Base-by-base conservation (phyloP, 2,329 filamentous ascomycete species). In the Monosporascus sp. region DNA sequence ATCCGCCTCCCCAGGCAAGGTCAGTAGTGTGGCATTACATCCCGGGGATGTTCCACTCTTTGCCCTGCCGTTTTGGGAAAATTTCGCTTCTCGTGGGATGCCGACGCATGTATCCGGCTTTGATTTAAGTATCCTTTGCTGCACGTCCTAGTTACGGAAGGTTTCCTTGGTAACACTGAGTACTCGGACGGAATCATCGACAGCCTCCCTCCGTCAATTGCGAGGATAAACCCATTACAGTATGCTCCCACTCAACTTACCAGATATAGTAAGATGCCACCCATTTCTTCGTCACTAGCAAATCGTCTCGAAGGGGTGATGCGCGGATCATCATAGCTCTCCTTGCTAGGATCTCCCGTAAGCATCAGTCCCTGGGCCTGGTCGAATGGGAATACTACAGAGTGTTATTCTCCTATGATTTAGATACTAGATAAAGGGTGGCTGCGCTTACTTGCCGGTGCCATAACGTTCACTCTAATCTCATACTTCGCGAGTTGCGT, bases 241-340 rank as follows among this genome's bases (percentile, higher is more conserved):
- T 53, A 68, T 47, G 62, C 57, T 5, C 65, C 64, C 14, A 65
- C 65, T 37, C 60, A 58, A 31, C 63, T 63, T 2, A 63, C 65
- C 16, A 67, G 54, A 47, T 67, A 66, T 7, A 67, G 56, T 11
- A 63, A 40, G 8, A 53, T 59, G 2, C 66, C 65, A 6, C 55
- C 62, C 63, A 66, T 67, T 19, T 67, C 65, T 50, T 67, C 62
- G 16, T 65, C 60, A 7, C 56, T 54, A 27, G 65, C 65, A 26
- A 63, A 66, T 7, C 61, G 62, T 8, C 58, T 58, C 16, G 59
- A 59, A 1, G 64, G 63, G 27, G 67, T 65, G 41, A 58, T 67
- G 7, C 17, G 45, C 2, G 43, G 49, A 11, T 67, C 47, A 2
- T 58, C 56, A 2, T 49, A 52, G 4, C 51, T 20, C 50, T 66